Evolutionary conservation across 2,329 filamentous ascomycete genomes (phyloP), one percentile per base, ranked within the genome.

Genomic region (Venturia aucupariae): DNA sequence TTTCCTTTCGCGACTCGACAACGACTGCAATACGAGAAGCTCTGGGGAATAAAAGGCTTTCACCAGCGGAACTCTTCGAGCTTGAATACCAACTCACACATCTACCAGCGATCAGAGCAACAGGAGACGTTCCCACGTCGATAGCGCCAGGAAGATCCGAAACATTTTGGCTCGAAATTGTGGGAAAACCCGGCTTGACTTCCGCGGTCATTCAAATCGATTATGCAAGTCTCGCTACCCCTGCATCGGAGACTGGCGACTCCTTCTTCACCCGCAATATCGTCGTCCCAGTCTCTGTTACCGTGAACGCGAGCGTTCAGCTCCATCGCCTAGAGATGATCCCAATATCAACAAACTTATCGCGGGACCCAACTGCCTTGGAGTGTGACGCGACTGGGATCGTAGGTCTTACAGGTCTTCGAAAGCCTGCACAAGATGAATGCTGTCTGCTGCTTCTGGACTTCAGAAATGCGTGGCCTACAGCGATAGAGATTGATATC

Each of bases 281-380:
- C 19, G 87, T 87, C 22, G 80, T 96, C 35, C 89, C 91, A 17
- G 79, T 97, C 65, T 90, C 88, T 0, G 84, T 97, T 19, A 97
- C 93, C 5, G 93, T 97, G 60, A 97, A 97, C 72, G 90, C 92
- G 3, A 94, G 91, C 71, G 82, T 97, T 32, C 91, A 97, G 71
- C 80, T 97, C 11, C 82, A 87, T 41, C 84, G 90, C 44, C 86
- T 92, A 68, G 92, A 97, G 71, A 81, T 95, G 22, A 75, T 94
- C 41, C 87, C 91, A 0, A 82, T 96, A 13, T 85, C 85, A 60
- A 83, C 85, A 13, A 80, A 84, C 60, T 22, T 57, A 84, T 94
- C 62, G 87, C 88, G 0, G 19, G 51, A 57, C 19, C 51, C 51
- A 57, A 83, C 32, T 72, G 73, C 13, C 75, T 78, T 24, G 17